Base-by-base conservation (phyloP, 2,329 filamentous ascomycete species). In the Neoscytalidium dimidiatum region DNA sequence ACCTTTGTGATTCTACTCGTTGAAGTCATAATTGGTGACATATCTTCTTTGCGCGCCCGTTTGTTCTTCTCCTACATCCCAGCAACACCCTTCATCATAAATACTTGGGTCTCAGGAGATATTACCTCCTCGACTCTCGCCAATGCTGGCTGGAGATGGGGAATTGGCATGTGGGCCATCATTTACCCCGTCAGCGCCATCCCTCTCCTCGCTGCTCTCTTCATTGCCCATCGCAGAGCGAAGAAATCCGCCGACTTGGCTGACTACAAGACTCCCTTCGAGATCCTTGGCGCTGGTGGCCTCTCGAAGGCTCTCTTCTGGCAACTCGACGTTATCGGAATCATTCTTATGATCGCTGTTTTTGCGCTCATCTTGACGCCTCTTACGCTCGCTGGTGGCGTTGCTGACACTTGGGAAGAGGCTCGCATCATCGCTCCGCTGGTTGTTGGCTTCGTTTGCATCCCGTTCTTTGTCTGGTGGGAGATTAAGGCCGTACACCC, bases 21-120 rank as follows among this genome's bases (percentile, higher is more conserved):
- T 23, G 86, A 90, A 73, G 85, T 90, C 69, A 82, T 90, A 66
- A 79, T 90, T 51, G 87, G 83, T 49, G 88, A 90, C 68, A 81
- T 87, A 28, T 88, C 87, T 1, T 89, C 88, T 1, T 84, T 86
- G 6, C 83, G 86, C 14, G 81, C 85, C 11, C 86, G 88, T 71
- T 78, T 90, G 8, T 79, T 90, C 69, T 90, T 89, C 78, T 88
- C 85, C 53, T 90, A 88, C 70, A 77, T 90, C n/a, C 86, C 86
- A 0, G 84, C 84, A 0, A 72, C 83, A 3, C 86, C 86, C 0
- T 88, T 87, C 69, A 71, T 88, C 49, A 71, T 74, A 73, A 89
- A 89, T 70, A 86, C 86, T 0, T 90, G 87, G 87, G 81, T 89
- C 14, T 85, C 84, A 66, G 87, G 87, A 21, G 82, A 85, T 67